phyloP scores from a whole-genome alignment of 176 grass and related monocot species.

The Typha latifolia region DNA sequence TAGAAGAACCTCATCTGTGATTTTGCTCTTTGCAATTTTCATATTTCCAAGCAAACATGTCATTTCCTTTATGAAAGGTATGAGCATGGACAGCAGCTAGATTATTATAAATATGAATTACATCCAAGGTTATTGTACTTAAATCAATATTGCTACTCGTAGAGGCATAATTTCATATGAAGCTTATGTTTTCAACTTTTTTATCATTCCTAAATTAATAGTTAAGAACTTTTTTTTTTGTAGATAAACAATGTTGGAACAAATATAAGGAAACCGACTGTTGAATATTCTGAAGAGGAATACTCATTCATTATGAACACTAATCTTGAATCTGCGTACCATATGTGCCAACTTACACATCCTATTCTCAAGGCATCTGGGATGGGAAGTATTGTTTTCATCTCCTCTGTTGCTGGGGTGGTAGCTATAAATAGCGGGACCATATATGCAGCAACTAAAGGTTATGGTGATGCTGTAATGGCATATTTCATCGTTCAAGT shows the following conservation, averaged over 20 bases:
- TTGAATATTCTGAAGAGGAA: constrained; percentile 49
- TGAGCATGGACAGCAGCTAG: too few species aligned
- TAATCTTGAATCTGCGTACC: constrained; percentile 78
- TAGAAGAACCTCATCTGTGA: too few species aligned
- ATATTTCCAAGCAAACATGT: too few species aligned
- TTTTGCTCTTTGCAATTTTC: too few species aligned
- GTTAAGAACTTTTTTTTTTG: constrained; percentile 7
- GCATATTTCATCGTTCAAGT: too few species aligned
- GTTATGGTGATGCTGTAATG: constrained; percentile 16
- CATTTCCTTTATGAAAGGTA: too few species aligned
- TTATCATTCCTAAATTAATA: background rate
- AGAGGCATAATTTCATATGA: background rate
- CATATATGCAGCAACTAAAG: constrained; percentile 75
- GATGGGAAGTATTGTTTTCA: constrained; percentile 62
- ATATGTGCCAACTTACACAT: constrained; percentile 81
- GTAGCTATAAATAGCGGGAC: constrained; percentile 33
- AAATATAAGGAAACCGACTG: constrained; percentile 52
- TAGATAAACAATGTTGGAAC: constrained; percentile 83
- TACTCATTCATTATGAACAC: constrained; percentile 70
- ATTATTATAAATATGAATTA: too few species aligned
- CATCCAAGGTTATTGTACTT: too few species aligned
- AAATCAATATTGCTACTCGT: too few species aligned
- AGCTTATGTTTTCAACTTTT: background rate
- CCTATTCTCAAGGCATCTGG: constrained; percentile 71
- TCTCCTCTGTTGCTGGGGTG: constrained; percentile 50